A percentile compares a stretch with the other conserved stretches of the same genome.
Evolutionary conservation across 805 yeast genomes (phyloP).

Genomic region (Cyberlindnera xishuangbannaensis): DNA sequence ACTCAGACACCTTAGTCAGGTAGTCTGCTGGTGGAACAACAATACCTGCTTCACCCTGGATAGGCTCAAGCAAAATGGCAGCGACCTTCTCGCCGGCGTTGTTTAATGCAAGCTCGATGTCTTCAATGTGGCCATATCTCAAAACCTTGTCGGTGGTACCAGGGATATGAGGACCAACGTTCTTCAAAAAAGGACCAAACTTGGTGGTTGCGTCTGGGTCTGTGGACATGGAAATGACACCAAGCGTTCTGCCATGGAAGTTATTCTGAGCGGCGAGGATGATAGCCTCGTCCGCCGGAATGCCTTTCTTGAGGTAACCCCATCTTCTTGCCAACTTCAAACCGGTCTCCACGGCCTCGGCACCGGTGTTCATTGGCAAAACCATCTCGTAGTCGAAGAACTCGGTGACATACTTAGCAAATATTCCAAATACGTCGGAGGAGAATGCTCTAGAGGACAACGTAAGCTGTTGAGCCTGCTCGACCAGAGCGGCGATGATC

Average conservation of each 20-base stretch:
- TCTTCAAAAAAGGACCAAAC: conserved; percentile 84
- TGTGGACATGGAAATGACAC: conserved; percentile 92
- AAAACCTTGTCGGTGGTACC: conserved; percentile 55
- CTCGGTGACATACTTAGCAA: conserved; percentile 83
- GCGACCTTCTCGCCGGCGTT: conserved; percentile 86
- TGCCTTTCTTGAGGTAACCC: conserved; percentile 88
- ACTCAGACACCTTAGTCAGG: conserved; percentile 60
- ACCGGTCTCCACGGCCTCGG: conserved; percentile 96
- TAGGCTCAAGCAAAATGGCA: conserved; percentile 89
- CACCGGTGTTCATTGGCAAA: conserved; percentile 97
- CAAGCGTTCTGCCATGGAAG: conserved; percentile 95
- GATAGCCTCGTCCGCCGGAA: conserved; percentile 78
- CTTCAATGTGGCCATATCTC: conserved; percentile 83
- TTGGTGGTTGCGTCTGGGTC: conserved; percentile 87
- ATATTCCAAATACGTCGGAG: conserved; percentile 79
- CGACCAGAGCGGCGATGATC: conserved; percentile 75
- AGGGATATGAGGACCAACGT: conserved; percentile 82
- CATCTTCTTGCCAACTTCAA: conserved; percentile 93
- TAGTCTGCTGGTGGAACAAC: conserved; percentile 88
- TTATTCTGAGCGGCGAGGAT: conserved; percentile 83
- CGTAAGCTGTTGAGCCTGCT: conserved; percentile 82
- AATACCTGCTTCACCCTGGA: conserved; percentile 98
- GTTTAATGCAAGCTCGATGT: conserved; percentile 74
- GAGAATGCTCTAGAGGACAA: conserved; percentile 91
- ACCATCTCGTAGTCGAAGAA: conserved; percentile 89